Conservation (phyloP, 371 early-diverging fungal genomes). For the Saksenaea oblongispora region DNA sequence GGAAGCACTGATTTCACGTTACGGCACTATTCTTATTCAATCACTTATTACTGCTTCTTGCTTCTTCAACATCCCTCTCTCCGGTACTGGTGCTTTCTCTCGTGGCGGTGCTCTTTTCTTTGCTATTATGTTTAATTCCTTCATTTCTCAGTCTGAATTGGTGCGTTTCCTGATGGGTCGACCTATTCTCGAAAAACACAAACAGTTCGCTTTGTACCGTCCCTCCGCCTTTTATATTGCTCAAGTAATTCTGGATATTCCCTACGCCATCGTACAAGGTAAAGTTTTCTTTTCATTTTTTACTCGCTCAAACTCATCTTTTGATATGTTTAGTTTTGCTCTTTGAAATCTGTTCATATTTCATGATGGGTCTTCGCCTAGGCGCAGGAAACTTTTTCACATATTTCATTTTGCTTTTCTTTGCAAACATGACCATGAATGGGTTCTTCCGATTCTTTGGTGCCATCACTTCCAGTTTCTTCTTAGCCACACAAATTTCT, state of each 20-base stretch:
- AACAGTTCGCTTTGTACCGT: conserved; percentile 64
- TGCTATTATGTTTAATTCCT: conserved; percentile 54
- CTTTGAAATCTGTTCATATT: conserved; percentile 41
- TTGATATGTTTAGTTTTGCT: conserved; percentile 14
- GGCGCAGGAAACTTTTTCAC: conserved; percentile 53
- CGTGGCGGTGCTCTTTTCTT: conserved; percentile 75
- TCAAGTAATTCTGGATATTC: conserved; percentile 49
- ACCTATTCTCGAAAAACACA: conserved; percentile 68
- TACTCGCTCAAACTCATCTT: neutral
- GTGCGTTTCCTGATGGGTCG: conserved; percentile 57
- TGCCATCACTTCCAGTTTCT: conserved; percentile 47
- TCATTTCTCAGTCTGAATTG: conserved; percentile 55
- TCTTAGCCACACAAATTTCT: conserved; percentile 50
- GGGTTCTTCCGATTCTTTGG: conserved; percentile 58
- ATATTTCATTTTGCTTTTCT: conserved; percentile 42
- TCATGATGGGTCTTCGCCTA: conserved; percentile 51
- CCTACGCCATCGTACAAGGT: conserved; percentile 41
- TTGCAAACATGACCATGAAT: conserved; percentile 46
- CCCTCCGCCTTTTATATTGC: conserved; percentile 66
- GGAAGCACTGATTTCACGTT: conserved; percentile 55
- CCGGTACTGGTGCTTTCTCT: conserved; percentile 62
- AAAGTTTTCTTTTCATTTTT: conserved; percentile 8
- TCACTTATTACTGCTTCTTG: conserved; percentile 71
- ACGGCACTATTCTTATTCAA: conserved; percentile 60
- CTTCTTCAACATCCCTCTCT: conserved; percentile 57